Conservation (phyloP, 2,329 filamentous ascomycete genomes). For the Corinectria fuckeliana region DNA sequence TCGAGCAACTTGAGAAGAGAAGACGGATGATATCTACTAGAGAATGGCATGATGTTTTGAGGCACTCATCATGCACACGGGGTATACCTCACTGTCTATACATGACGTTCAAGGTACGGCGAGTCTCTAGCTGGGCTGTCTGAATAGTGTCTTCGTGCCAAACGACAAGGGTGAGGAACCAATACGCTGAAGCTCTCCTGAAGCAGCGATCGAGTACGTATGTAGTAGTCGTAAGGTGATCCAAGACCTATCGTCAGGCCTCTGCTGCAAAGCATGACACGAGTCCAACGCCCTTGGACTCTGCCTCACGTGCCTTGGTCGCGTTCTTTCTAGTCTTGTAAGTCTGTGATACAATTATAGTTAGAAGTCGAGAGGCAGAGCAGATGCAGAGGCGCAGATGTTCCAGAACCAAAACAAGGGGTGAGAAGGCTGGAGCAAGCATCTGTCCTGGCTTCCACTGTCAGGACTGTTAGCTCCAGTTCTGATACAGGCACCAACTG, state of each 20-base stretch:
- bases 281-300: not conserved
- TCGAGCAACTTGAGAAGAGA: conserved; percentile 25
- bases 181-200: too few species aligned
- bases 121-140: too few species aligned
- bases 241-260: too few species aligned
- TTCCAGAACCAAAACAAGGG: conserved; percentile 11
- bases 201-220: too few species aligned
- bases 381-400: not conserved
- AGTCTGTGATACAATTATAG: not conserved
- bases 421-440: not conserved
- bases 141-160: too few species aligned
- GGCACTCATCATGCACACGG: not conserved
- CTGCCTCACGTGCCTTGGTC: not conserved
- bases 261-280: too few species aligned
- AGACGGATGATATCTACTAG: conserved; percentile 35
- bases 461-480: not conserved
- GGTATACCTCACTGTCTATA: not conserved
- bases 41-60: conserved; percentile 30
- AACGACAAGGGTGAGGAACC: too few species aligned
- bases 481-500: conserved; percentile 36
- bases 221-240: too few species aligned
- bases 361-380: not conserved
- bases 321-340: not conserved
- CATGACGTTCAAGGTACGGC: too few species aligned
- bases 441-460: not conserved